phyloP scores from a whole-genome alignment of 768 basidiomycete genomes.

The Suillus subluteus region DNA sequence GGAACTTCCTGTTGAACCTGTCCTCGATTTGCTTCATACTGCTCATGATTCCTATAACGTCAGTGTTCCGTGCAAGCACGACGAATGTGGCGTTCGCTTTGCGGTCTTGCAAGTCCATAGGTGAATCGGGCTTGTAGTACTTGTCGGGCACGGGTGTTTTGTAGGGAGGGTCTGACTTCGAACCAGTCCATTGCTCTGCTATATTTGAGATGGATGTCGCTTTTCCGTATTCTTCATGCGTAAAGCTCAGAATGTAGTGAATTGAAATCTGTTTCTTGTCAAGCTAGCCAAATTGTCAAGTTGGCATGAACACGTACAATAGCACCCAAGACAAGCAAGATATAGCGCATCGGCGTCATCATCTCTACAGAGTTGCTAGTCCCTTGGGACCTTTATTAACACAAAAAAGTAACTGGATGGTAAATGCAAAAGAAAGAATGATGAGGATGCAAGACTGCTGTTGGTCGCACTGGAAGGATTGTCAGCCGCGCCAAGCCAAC shows the following conservation, averaged over 20 bases:
- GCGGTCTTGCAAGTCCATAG: constrained; percentile 43
- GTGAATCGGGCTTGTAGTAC: constrained; percentile 51
- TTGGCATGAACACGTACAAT: constrained; percentile 43
- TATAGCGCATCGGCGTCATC: constrained; percentile 65
- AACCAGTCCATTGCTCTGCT: constrained; percentile 26
- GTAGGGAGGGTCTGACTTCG: constrained; percentile 46
- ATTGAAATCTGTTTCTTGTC: constrained; percentile 35
- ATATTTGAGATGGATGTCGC: constrained; percentile 43
- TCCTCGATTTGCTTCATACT: constrained; percentile 84
- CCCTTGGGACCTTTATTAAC: constrained; percentile 9
- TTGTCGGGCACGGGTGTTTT: constrained; percentile 62
- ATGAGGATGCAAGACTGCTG: constrained; percentile 1
- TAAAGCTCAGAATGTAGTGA: constrained; percentile 46
- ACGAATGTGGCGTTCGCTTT: constrained; percentile 86
- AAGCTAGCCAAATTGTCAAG: constrained; percentile 17
- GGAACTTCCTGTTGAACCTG: constrained; percentile 78
- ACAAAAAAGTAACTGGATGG: constrained; percentile 3
- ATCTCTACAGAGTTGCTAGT: constrained; percentile 34
- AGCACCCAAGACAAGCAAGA: constrained; percentile 49
- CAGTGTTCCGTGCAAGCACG: constrained; percentile 73
- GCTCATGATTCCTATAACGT: constrained; percentile 58
- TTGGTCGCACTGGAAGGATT: constrained; percentile 5
- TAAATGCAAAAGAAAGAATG: constrained; percentile 1
- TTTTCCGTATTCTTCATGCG: constrained; percentile 46
- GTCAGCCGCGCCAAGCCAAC: not conserved